phyloP scores from a whole-genome alignment of 352 stramenopile genomes.

The Phytophthora ramorum region DNA sequence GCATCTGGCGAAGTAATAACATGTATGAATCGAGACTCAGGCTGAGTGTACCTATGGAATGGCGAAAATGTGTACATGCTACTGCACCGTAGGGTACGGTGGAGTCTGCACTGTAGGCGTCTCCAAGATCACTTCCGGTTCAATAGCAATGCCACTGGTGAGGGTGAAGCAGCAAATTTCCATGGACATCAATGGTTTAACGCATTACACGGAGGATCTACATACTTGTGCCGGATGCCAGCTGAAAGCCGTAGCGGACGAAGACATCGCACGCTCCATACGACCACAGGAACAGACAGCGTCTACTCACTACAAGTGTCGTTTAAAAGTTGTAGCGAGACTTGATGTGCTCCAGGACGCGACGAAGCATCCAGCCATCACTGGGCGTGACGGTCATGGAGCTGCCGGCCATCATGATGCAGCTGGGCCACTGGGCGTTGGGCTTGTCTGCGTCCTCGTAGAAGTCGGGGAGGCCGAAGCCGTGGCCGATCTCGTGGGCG shows the following conservation, averaged over 20 bases:
- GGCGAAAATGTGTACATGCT: no score
- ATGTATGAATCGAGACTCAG: no score
- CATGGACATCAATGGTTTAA: constrained; percentile 1
- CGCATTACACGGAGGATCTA: constrained; percentile 13
- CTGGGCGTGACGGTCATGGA: constrained; percentile 17
- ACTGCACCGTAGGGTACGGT: no score
- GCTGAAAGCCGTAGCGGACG: neutral
- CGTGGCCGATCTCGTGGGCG: constrained; percentile 43
- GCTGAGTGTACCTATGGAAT: no score
- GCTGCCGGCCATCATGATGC: constrained; percentile 22
- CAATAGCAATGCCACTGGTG: no score
- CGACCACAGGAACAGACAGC: neutral
- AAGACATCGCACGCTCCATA: neutral
- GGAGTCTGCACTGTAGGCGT: no score
- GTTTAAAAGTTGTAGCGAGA: constrained; percentile 25
- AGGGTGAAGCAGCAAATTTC: no score
- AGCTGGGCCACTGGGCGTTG: constrained; percentile 3
- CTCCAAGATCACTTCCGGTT: no score
- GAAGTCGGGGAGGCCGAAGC: constrained; percentile 26
- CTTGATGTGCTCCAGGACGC: constrained; percentile 34
- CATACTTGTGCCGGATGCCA: constrained; percentile 4
- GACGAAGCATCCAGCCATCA: constrained; percentile 41
- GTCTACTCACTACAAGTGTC: neutral
- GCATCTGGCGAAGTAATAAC: no score
- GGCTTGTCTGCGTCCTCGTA: constrained; percentile 14